Conservation (phyloP, 352 stramenopile genomes). For the Pythium aristosporum region DNA sequence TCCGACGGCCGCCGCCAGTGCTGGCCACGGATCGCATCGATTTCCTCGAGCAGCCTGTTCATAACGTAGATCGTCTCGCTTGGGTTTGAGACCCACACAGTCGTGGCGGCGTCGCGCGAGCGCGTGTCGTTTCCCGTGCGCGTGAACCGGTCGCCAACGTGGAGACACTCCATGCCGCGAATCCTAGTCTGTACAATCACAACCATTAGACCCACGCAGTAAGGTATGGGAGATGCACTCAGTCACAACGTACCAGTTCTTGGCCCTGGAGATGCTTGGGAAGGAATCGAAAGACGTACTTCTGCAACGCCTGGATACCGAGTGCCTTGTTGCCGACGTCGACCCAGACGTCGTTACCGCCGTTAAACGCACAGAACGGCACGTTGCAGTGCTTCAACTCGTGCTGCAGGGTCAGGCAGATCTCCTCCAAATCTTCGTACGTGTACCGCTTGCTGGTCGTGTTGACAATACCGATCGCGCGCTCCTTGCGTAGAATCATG, state of each 20-base stretch:
- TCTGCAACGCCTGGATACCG: constrained; percentile 91
- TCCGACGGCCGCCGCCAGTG: constrained; percentile 29
- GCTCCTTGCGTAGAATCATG: constrained; percentile 91
- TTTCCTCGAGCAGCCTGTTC: constrained; percentile 85
- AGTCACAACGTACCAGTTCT: constrained; percentile 39
- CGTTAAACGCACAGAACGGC: constrained; percentile 96
- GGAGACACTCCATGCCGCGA: constrained; percentile 87
- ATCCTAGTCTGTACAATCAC: constrained; percentile 52
- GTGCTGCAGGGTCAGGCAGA: constrained; percentile 90
- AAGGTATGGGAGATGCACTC: not conserved
- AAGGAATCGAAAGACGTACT: constrained; percentile 74
- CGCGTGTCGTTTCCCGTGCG: constrained; percentile 93
- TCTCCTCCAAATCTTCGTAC: constrained; percentile 95
- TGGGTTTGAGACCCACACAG: constrained; percentile 95
- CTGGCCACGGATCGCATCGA: constrained; percentile 43
- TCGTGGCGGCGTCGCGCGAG: constrained; percentile 89
- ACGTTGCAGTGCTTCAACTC: constrained; percentile 75
- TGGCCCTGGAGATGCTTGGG: constrained; percentile 77
- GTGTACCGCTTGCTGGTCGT: constrained; percentile 71
- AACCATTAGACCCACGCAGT: not conserved
- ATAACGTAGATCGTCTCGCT: constrained; percentile 95
- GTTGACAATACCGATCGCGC: constrained; percentile 92
- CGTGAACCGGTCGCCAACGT: constrained; percentile 94
- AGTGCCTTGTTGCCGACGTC: constrained; percentile 97
- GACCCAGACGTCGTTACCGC: constrained; percentile 95